phyloP scores from a whole-genome alignment of 208 protist genomes.

The Tritrichomonas foetus region DNA sequence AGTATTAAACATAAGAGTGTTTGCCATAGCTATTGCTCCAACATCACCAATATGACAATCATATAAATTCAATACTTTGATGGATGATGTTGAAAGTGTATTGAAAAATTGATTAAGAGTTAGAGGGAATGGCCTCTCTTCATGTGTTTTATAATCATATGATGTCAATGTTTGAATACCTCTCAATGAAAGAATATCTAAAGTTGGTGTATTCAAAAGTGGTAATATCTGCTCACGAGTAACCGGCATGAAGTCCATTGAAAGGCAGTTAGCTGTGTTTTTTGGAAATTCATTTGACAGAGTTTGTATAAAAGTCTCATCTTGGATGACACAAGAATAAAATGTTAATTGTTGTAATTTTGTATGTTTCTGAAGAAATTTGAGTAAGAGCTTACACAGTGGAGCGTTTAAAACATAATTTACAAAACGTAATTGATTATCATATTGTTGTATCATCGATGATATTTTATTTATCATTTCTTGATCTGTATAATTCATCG shows the following conservation, averaged over 20 bases:
- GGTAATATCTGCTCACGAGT: background rate
- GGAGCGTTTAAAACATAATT: background rate
- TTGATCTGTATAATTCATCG: background rate
- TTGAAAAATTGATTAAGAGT: background rate
- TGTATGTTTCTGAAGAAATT: background rate
- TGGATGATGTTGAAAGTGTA: slow-evolving; percentile 6
- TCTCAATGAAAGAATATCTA: background rate
- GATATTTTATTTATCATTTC: background rate
- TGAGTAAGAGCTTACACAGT: background rate
- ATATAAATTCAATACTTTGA: slow-evolving; percentile 44
- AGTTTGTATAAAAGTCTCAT: background rate
- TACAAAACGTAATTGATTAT: background rate
- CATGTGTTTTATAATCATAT: background rate
- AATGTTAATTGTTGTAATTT: background rate
- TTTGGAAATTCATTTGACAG: background rate
- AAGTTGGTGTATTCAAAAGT: background rate
- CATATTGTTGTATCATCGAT: background rate
- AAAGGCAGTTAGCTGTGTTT: background rate
- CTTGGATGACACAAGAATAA: background rate
- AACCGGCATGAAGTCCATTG: background rate
- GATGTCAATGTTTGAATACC: background rate
- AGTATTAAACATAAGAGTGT: background rate
- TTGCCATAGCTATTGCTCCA: slow-evolving; percentile 41
- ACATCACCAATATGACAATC: slow-evolving; percentile 41
- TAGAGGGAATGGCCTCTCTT: background rate